Evolutionary conservation across 768 basidiomycete genomes (phyloP).

Genomic region (Trametes gibbosa): DNA sequence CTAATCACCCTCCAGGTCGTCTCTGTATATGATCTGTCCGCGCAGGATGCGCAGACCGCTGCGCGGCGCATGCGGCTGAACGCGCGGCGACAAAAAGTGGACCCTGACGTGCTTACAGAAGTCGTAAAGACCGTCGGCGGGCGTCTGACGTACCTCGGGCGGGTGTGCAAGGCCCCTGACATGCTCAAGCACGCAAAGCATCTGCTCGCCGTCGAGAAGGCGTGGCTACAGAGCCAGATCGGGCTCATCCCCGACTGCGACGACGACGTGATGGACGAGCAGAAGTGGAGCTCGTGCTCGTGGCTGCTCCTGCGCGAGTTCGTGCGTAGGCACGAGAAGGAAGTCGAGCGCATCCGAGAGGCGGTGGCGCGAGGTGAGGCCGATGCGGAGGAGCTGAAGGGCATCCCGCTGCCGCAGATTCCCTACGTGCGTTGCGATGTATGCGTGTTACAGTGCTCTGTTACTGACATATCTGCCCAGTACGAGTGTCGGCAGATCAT

Average conservation of each 20-base stretch:
- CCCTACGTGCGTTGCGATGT: constrained; percentile 47
- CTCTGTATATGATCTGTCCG: constrained; percentile 67
- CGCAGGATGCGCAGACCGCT: constrained; percentile 56
- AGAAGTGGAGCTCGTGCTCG: constrained; percentile 82
- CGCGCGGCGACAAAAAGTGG: constrained; percentile 32
- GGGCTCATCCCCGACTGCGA: constrained; percentile 81
- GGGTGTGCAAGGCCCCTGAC: constrained; percentile 58
- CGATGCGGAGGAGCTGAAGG: constrained; percentile 33
- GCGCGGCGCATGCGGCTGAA: constrained; percentile 49
- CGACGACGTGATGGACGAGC: constrained; percentile 90
- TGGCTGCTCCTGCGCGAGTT: constrained; percentile 78
- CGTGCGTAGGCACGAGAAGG: constrained; percentile 55
- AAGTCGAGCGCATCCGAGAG: constrained; percentile 43
- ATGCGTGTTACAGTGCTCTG: not conserved
- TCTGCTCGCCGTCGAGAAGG: constrained; percentile 70
- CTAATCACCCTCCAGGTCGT: constrained; percentile 45
- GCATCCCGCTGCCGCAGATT: constrained; percentile 58
- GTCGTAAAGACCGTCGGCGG: constrained; percentile 71
- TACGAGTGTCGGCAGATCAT: constrained; percentile 76
- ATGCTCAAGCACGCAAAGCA: constrained; percentile 63
- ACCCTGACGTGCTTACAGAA: constrained; percentile 41
- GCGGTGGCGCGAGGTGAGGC: constrained; percentile 36
- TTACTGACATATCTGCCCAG: constrained; percentile 31
- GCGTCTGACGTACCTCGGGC: constrained; percentile 72
- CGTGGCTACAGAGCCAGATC: constrained; percentile 76